Conservation (phyloP, 2,329 filamentous ascomycete species). For the Westerdykella sp. region DNA sequence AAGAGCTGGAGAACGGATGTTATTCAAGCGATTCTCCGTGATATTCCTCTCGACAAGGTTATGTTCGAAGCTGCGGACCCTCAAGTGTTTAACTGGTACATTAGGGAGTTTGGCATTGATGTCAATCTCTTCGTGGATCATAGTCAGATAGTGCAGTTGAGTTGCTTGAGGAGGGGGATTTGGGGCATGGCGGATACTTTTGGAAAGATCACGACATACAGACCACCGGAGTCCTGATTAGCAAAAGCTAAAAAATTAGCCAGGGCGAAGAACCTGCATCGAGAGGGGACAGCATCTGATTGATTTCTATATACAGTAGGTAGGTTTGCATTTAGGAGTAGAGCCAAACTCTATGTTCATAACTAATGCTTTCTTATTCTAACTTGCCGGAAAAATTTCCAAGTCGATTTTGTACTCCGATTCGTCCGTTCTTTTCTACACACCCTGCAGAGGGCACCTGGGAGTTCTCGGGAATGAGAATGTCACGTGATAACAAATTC, state of each 20-base stretch:
- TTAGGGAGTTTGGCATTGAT: conserved; percentile 52
- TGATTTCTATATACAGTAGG: too few species aligned
- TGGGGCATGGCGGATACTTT: conserved; percentile 54
- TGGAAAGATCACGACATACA: conserved; percentile 44
- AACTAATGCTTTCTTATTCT: too few species aligned
- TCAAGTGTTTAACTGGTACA: conserved; percentile 50
- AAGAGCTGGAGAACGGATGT: conserved; percentile 51
- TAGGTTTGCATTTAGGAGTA: too few species aligned
- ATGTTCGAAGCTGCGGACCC: conserved; percentile 56
- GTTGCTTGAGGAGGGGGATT: conserved; percentile 47
- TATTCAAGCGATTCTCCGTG: conserved; percentile 48
- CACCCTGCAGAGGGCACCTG: too few species aligned
- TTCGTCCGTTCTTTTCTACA: too few species aligned
- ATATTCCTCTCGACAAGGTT: conserved; percentile 47
- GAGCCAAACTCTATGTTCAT: too few species aligned
- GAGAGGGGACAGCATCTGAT: too few species aligned
- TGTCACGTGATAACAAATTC: too few species aligned
- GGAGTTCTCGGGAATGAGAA: too few species aligned
- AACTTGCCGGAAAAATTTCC: too few species aligned
- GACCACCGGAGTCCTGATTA: not conserved
- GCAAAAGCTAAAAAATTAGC: not conserved
- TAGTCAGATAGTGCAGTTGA: conserved; percentile 53
- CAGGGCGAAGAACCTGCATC: too few species aligned
- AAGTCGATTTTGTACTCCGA: too few species aligned
- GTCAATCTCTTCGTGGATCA: conserved; percentile 55